Evolutionary conservation across 225 moss, liverwort and hornwort species (phyloP), one percentile per base, ranked within the genome.

Genomic region (Polytrichum commune): DNA sequence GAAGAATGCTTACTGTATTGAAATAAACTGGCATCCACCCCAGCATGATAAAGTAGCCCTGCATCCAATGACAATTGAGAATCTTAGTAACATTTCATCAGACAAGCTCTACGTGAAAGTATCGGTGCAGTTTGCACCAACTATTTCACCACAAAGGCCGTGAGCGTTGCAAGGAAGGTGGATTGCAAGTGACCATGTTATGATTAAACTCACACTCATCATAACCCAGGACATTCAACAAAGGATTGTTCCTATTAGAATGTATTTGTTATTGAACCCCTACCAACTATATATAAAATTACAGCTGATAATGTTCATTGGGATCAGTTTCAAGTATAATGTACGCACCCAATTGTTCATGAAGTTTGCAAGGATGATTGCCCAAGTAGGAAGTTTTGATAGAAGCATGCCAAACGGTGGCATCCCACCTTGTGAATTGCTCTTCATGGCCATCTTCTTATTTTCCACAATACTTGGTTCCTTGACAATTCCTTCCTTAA

Each of bases 21-120:
- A 95, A 93, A 65, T 95, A 93, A 26, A 93, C 83, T 25, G 95
- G 95, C 95, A 95, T 95, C 95, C 93, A 95, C 20, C 88, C 84
- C 27, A 95, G 84, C 72, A 93, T 74, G 69, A 95, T 84, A 28
- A 95, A 95, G 80, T 95, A 95, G 33, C 95, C 93, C 93, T 95
- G 89, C 79, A 68, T 54, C 57, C 29, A 16, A 13, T 46, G 46
- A 46, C 3, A 46, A 46, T 46, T 16, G 16, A 46, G 16, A 46
- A 46, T 46, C 13, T 10, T 38, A 38, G 38, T 10, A 38, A 38
- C 13, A 13, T 38, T 10, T 38, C 13, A 38, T 38, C 38, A 38
- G 10, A 38, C 10, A 38, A 38, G 38, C 38, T 10, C 10, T 38
- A 10, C 38, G 10, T 38, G 10, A 38, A 38, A 38, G 38, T 38